Evolutionary conservation across 2,329 filamentous ascomycete species (phyloP).

Genomic region (Apiospora malaysiana): DNA sequence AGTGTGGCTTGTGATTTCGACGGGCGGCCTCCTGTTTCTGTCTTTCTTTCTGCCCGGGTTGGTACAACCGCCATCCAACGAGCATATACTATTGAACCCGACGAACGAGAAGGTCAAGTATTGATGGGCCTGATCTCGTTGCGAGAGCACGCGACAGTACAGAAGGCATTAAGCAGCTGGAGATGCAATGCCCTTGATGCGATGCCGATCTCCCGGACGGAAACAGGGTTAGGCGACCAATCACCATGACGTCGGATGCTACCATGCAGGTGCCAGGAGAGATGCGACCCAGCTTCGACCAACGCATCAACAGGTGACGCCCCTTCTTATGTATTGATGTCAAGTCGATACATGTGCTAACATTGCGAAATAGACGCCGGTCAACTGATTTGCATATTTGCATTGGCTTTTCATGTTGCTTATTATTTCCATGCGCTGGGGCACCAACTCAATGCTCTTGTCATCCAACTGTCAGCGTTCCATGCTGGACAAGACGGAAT

Average conservation of each 20-base stretch:
- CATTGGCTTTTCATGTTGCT: too few species aligned
- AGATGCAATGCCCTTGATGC: not conserved
- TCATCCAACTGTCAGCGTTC: not conserved
- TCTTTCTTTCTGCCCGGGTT: too few species aligned
- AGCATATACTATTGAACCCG: too few species aligned
- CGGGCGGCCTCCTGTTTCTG: too few species aligned
- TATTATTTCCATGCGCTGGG: not conserved
- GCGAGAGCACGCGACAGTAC: not conserved
- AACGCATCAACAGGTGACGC: not conserved
- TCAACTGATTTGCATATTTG: not conserved
- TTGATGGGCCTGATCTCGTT: not conserved
- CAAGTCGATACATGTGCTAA: not conserved
- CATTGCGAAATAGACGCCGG: not conserved
- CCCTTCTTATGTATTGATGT: not conserved
- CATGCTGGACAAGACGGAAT: conserved; percentile 15
- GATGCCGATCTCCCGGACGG: not conserved
- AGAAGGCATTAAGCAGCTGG: not conserved
- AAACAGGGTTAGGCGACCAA: conserved; percentile 2
- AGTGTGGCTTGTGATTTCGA: too few species aligned
- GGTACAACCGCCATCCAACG: too few species aligned
- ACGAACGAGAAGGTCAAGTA: not conserved
- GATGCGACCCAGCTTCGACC: not conserved
- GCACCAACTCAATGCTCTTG: not conserved
- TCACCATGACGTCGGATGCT: not conserved
- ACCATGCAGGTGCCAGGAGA: too few species aligned